These are phyloP conservation scores for Sonneratia alba DNA, from an alignment of 345 rosid species.

Conservation along the genomic window DNA sequence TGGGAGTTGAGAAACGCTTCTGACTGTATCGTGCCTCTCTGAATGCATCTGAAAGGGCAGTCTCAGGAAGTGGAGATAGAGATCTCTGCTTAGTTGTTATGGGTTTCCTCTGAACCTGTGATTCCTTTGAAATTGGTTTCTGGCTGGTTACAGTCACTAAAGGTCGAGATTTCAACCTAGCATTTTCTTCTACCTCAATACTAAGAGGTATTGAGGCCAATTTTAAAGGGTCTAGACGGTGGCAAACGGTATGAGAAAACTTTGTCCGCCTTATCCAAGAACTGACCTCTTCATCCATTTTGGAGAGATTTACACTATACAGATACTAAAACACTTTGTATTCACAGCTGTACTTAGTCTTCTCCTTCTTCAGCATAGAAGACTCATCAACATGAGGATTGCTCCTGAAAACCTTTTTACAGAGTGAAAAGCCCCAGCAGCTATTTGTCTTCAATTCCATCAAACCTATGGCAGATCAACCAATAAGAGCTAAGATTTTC, in stretches of 20 bases:
- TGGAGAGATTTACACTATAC: slow-evolving; percentile 8
- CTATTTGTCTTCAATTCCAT: slow-evolving; percentile 15
- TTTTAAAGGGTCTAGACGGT: slow-evolving; percentile 59
- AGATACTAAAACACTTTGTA: slow-evolving; percentile 19
- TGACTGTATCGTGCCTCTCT: slow-evolving; percentile 69
- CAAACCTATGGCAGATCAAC: slow-evolving; percentile 12
- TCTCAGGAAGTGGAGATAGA: slow-evolving; percentile 60
- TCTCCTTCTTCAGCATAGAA: slow-evolving; percentile 16
- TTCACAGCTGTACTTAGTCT: slow-evolving; percentile 13
- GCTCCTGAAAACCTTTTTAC: slow-evolving; percentile 13
- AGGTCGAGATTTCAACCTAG: slow-evolving; percentile 39
- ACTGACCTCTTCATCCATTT: slow-evolving; percentile 61
- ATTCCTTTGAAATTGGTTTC: slow-evolving; percentile 19
- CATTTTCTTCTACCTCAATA: slow-evolving; percentile 25
- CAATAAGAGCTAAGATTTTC: neutral
- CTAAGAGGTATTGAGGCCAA: slow-evolving; percentile 36
- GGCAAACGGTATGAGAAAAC: slow-evolving; percentile 76
- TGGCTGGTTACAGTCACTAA: slow-evolving; percentile 13
- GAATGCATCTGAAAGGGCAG: slow-evolving; percentile 58
- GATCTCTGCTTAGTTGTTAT: slow-evolving; percentile 64
- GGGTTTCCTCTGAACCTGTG: slow-evolving; percentile 39
- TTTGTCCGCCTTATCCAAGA: slow-evolving; percentile 94
- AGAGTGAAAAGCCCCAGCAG: slow-evolving; percentile 14
- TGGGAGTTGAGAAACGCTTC: slow-evolving; percentile 87
- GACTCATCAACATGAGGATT: slow-evolving; percentile 13